phyloP scores from a whole-genome alignment of 2,329 filamentous ascomycete species.

The Aspergillus cejpii region DNA sequence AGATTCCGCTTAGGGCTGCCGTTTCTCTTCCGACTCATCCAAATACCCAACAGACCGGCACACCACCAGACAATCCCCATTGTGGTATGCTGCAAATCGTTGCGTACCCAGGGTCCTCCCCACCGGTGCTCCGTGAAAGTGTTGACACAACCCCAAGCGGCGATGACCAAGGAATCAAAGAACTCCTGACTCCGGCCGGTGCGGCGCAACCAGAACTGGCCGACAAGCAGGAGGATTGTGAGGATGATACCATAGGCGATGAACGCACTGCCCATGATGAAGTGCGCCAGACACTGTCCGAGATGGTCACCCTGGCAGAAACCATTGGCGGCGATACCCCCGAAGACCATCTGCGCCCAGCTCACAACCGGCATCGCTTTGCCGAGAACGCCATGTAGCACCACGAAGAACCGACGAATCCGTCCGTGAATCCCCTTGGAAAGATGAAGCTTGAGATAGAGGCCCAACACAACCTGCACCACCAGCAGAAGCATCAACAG shows the following conservation, averaged over 20 bases:
- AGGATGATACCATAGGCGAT: constrained; percentile 88
- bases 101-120: constrained; percentile 81
- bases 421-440: constrained; percentile 74
- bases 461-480: constrained; percentile 68
- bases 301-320: constrained; percentile 89
- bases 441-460: constrained; percentile 85
- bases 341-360: constrained; percentile 94
- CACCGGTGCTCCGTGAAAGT: constrained; percentile 97
- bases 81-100: constrained; percentile 95
- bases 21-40: constrained; percentile 77
- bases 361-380: constrained; percentile 78
- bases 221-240: constrained; percentile 77
- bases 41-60: constrained; percentile 82
- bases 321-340: constrained; percentile 82
- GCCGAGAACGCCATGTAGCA: constrained; percentile 71
- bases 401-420: constrained; percentile 65
- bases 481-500: constrained; percentile 72
- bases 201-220: constrained; percentile 76
- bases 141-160: constrained; percentile 93
- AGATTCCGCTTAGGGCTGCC: constrained; percentile 87
- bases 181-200: constrained; percentile 91
- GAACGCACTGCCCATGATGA: constrained; percentile 97
- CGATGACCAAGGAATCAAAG: constrained; percentile 86
- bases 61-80: constrained; percentile 99
- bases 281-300: constrained; percentile 90